Conservation (phyloP, 2,329 filamentous ascomycete species). For the Claviceps africana region DNA sequence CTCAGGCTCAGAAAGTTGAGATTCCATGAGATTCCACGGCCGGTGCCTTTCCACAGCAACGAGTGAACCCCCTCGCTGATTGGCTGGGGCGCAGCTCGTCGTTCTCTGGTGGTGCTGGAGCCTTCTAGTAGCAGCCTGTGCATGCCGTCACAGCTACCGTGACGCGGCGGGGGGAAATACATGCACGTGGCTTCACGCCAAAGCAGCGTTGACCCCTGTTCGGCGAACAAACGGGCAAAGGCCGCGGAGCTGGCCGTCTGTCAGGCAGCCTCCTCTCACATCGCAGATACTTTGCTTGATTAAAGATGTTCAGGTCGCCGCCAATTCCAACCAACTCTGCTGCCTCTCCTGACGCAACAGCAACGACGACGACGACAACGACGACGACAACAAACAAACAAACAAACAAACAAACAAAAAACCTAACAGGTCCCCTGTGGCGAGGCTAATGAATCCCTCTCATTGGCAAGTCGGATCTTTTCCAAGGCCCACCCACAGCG, state of each 20-base stretch:
- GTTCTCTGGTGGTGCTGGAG: constrained; percentile 10
- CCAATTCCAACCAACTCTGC: too few relatives aligned
- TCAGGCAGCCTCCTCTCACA: not conserved
- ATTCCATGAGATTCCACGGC: constrained; percentile 34
- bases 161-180: not conserved
- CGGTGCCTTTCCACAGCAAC: constrained; percentile 15
- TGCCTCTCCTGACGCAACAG: not conserved
- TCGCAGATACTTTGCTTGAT: not conserved
- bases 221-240: not conserved
- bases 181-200: not conserved
- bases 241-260: not conserved
- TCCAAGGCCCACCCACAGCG: not conserved
- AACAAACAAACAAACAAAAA: not conserved
- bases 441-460: not conserved
- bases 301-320: too few relatives aligned
- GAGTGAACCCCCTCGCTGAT: constrained; percentile 10
- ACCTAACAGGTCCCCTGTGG: not conserved
- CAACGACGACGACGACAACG: too few relatives aligned
- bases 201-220: not conserved
- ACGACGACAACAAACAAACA: too few relatives aligned
- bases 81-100: constrained; percentile 8
- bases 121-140: constrained; percentile 12
- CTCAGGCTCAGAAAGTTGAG: constrained; percentile 18
- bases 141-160: not conserved
- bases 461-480: not conserved